Evolutionary conservation across 1,284 basidiomycete genomes (phyloP), one percentile per base, ranked within the genome.

Genomic region (Microbotryum scabiosae): DNA sequence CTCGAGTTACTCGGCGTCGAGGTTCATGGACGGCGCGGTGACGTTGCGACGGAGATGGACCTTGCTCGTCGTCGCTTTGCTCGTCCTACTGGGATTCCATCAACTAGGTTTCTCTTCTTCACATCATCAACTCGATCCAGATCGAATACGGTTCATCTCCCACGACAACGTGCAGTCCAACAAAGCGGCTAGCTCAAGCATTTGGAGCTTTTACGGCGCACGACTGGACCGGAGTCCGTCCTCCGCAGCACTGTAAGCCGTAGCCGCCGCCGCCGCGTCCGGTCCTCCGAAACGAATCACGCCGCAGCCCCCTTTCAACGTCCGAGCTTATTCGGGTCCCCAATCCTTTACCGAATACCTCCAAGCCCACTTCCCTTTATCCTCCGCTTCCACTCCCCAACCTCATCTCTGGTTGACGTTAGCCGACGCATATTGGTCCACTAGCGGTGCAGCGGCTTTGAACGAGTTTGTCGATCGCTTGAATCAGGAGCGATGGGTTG

Each of bases 321-420:
- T 28, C 23, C n/a, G 51, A 52, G n/a, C n/a, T 26, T 52, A 52
- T 30, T 25, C 16, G 20, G 51, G 51, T 8, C 51, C 25, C 18
- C 1, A 10, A 52, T 58, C 59, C 7, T 30, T 64, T 10, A 26
- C 51, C 2, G n/a, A 60, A 5, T 64, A 47, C 56, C 49, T 64
- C 56, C 23, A 58, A 18, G 30, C 53, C 25, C 63, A 64, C 43
- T 64, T 61, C 12, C 44, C 53, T 2, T 45, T 53, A 5, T 14
- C 28, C 1, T 53, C 28, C 9, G 21, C 44, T 12, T 48, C 7
- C 8, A 12, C 5, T 1, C 8, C 45, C 1, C 26, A 32, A 25
- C 58, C 57, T 4, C 60, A 66, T 21, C 26, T 66, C 5, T 66
- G 65, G 65, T 23, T 66, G 9, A 64, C 65, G 4, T 49, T 66